phyloP scores from a whole-genome alignment of 1,139 yeast species.

The Magnusiomyces fungicola region DNA sequence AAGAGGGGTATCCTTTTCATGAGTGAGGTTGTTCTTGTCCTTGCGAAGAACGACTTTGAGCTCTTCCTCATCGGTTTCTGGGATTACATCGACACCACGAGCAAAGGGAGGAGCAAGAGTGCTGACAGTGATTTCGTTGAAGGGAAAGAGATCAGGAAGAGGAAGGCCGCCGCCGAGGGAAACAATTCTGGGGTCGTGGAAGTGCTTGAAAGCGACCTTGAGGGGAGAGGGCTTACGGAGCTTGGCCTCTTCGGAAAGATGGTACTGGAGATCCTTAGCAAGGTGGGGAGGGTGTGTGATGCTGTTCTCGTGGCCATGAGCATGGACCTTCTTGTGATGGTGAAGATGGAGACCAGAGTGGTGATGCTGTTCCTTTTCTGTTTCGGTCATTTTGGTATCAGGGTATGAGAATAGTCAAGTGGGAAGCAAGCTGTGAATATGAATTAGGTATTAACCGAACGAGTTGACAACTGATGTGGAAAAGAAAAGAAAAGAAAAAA shows the following conservation, averaged over 20 bases:
- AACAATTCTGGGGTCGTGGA: slow-evolving; percentile 63
- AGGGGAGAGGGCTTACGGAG: slow-evolving; percentile 73
- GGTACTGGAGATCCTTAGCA: slow-evolving; percentile 67
- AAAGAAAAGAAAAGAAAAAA: too few relatives aligned
- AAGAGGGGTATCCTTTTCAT: slow-evolving; percentile 56
- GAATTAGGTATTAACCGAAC: too few relatives aligned
- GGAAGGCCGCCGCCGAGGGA: slow-evolving; percentile 97
- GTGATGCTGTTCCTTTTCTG: too few relatives aligned
- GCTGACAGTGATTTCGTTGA: slow-evolving; percentile 62
- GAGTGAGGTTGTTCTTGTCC: neutral
- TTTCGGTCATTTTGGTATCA: too few relatives aligned
- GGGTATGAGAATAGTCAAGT: too few relatives aligned
- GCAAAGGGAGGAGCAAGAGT: slow-evolving; percentile 72
- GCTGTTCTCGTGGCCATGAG: too few relatives aligned
- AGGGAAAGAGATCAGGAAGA: slow-evolving; percentile 82
- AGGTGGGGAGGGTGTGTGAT: too few relatives aligned
- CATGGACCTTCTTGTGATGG: too few relatives aligned
- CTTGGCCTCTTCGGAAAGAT: slow-evolving; percentile 70
- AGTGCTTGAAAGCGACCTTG: slow-evolving; percentile 77
- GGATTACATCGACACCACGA: slow-evolving; percentile 65
- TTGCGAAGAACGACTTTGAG: slow-evolving; percentile 8
- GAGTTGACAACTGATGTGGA: too few relatives aligned
- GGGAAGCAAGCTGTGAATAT: too few relatives aligned
- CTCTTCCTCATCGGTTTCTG: slow-evolving; percentile 44
- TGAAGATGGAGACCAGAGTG: too few relatives aligned